Percentiles rank a stretch among this genome's conserved stretches.
Evolutionary conservation across 805 yeast species (phyloP).

Genomic region (Sugiyamaella lignohabitans): DNA sequence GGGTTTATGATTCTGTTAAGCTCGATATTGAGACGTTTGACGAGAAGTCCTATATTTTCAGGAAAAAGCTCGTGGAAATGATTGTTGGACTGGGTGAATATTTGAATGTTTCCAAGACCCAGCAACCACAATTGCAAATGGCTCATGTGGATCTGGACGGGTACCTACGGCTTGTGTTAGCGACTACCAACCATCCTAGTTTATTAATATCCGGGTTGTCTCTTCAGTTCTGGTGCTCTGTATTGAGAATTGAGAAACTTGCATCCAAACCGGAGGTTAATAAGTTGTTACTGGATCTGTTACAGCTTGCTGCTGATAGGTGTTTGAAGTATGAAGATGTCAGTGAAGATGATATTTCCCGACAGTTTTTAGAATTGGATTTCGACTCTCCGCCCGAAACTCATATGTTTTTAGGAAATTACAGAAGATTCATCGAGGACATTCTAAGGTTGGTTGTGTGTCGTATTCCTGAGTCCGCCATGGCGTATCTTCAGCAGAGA

Average conservation of each 20-base stretch:
- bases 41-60: constrained; percentile 70
- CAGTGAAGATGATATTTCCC: constrained; percentile 58
- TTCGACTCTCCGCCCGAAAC: constrained; percentile 83
- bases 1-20: constrained; percentile 49
- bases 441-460: constrained; percentile 84
- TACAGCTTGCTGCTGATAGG: constrained; percentile 73
- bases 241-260: constrained; percentile 73
- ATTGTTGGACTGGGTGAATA: constrained; percentile 80
- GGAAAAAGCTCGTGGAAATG: constrained; percentile 90
- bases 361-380: constrained; percentile 69
- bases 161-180: constrained; percentile 67
- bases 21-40: constrained; percentile 62
- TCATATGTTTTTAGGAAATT: constrained; percentile 67
- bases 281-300: constrained; percentile 54
- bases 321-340: constrained; percentile 65
- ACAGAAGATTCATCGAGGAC: constrained; percentile 80
- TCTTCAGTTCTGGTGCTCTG: constrained; percentile 88
- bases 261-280: constrained; percentile 36
- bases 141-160: constrained; percentile 49
- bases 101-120: constrained; percentile 43
- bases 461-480: constrained; percentile 72
- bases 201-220: constrained; percentile 87
- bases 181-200: constrained; percentile 78
- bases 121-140: constrained; percentile 34
- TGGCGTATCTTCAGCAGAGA: constrained; percentile 73